These are phyloP conservation scores for Neonectria ditissima DNA, from an alignment of 2,329 filamentous ascomycete species.

Conservation along the genomic window DNA sequence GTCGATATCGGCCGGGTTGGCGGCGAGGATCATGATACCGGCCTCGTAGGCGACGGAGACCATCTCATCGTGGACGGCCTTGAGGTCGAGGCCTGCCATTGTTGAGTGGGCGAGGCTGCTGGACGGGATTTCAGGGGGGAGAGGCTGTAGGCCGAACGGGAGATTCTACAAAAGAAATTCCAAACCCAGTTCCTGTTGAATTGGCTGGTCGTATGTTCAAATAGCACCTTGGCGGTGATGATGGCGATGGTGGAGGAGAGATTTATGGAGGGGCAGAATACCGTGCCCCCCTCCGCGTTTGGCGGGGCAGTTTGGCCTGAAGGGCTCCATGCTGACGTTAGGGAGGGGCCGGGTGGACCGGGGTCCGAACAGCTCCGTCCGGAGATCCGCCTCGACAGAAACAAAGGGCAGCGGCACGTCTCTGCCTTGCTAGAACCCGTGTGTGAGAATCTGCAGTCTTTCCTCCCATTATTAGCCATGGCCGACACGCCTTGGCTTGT, in stretches of 20 bases:
- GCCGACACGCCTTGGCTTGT: not conserved
- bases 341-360: conserved; percentile 31
- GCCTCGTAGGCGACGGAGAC: conserved; percentile 71
- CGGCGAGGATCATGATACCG: conserved; percentile 72
- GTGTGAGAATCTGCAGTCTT: not conserved
- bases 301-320: conserved; percentile 32
- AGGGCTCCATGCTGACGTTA: conserved; percentile 5
- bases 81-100: conserved; percentile 70
- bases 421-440: not conserved
- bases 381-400: not conserved
- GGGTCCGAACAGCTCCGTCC: conserved; percentile 26
- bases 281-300: conserved; percentile 18
- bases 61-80: conserved; percentile 72
- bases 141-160: not conserved
- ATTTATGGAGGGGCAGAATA: conserved; percentile 39
- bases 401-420: not conserved
- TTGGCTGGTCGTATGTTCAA: not conserved
- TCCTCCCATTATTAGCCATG: not conserved
- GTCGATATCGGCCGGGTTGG: conserved; percentile 68
- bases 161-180: not conserved
- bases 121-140: not conserved
- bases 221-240: not conserved
- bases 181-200: not conserved
- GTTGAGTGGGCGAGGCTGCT: conserved; percentile 24
- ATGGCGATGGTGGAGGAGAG: conserved; percentile 22